Percentiles rank a stretch among this genome's conserved stretches.
Evolutionary conservation across 2,329 filamentous ascomycete genomes (phyloP).

Genomic region (Zasmidium angulare): DNA sequence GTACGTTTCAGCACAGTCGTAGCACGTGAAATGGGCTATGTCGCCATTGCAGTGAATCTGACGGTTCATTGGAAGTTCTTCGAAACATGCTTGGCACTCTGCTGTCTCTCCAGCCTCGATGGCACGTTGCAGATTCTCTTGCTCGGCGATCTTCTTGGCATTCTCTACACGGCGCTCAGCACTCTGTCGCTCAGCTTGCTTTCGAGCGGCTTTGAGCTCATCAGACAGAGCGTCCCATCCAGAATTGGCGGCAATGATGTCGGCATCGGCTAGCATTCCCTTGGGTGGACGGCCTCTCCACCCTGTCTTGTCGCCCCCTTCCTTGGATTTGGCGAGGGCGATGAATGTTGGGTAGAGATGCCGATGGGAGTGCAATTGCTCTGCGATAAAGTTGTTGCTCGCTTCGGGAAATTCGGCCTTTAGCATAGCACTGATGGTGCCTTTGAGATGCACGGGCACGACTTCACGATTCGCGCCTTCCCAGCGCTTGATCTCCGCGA

Average conservation of each 20-base stretch:
- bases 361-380: slow-evolving; percentile 29
- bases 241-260: slow-evolving; percentile 25
- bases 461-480: slow-evolving; percentile 22
- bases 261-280: slow-evolving; percentile 18
- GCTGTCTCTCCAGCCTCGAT: slow-evolving; percentile 50
- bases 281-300: slow-evolving; percentile 22
- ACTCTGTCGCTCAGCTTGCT: slow-evolving; percentile 22
- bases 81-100: slow-evolving; percentile 69
- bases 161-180: slow-evolving; percentile 20
- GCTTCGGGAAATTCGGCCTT: slow-evolving; percentile 45
- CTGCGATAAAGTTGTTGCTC: slow-evolving; percentile 37
- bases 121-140: slow-evolving; percentile 36
- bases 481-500: slow-evolving; percentile 22
- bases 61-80: slow-evolving; percentile 63
- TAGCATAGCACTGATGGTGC: slow-evolving; percentile 31
- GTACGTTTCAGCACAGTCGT: slow-evolving; percentile 61
- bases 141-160: slow-evolving; percentile 32
- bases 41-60: slow-evolving; percentile 67
- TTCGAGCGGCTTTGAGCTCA: slow-evolving; percentile 38
- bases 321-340: slow-evolving; percentile 31
- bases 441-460: slow-evolving; percentile 13
- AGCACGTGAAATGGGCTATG: slow-evolving; percentile 67
- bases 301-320: slow-evolving; percentile 15
- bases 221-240: slow-evolving; percentile 24
- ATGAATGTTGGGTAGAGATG: slow-evolving; percentile 42